These are phyloP conservation scores for Aegilops longissima DNA, from an alignment of 176 grass and related monocot species.

Conservation along the genomic window DNA sequence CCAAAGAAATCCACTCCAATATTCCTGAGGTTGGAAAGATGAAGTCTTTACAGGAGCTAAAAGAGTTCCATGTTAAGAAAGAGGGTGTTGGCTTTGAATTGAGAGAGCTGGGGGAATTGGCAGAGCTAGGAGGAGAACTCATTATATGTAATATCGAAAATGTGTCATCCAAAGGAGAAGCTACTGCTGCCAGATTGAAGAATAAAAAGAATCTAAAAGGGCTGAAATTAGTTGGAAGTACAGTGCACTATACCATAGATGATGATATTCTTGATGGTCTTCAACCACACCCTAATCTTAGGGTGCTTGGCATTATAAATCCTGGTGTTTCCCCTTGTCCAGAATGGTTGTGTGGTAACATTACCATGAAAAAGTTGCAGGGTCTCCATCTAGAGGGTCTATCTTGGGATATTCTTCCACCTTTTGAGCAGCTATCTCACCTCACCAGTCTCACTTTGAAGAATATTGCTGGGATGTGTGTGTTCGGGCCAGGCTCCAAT, in stretches of 20 bases:
- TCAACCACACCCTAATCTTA: background rate
- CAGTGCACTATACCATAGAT: background rate
- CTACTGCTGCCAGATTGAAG: no score
- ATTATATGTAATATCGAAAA: no score
- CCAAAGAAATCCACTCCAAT: no score
- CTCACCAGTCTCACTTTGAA: rapidly evolving
- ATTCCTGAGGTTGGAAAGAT: no score
- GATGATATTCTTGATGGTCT: background rate
- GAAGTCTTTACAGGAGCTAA: no score
- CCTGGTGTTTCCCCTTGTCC: background rate
- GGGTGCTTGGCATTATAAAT: background rate
- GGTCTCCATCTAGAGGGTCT: background rate
- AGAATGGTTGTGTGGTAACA: background rate
- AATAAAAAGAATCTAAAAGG: no score
- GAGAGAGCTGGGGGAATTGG: no score
- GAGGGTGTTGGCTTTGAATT: no score
- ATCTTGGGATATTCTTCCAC: background rate
- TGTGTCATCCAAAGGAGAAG: background rate
- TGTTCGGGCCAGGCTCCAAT: background rate
- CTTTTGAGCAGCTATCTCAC: background rate
- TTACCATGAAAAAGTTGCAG: background rate
- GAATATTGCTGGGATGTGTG: background rate
- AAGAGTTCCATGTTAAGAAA: no score
- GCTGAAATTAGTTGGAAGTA: background rate
- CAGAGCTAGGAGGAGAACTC: no score